Conservation (phyloP, 2,329 filamentous ascomycete species). For the Pleurostoma richardsiae region DNA sequence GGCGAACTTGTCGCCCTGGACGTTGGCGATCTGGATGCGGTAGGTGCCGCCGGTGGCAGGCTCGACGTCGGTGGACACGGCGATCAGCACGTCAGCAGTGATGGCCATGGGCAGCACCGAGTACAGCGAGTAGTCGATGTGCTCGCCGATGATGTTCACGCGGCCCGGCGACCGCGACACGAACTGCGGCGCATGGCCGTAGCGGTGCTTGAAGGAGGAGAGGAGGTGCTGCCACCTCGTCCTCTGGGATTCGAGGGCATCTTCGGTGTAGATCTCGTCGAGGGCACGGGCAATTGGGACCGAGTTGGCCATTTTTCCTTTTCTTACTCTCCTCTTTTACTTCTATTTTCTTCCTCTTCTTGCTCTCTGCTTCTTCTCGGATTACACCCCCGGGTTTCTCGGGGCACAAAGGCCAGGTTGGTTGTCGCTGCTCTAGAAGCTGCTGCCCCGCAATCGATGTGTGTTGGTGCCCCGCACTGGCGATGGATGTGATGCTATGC, state of each 20-base stretch:
- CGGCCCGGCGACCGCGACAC: conserved; percentile 86
- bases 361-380: no score
- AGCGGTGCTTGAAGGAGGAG: conserved; percentile 63
- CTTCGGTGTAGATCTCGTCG: conserved; percentile 75
- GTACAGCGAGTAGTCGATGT: conserved; percentile 98
- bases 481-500: no score
- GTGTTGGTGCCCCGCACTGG: no score
- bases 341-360: no score
- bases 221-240: conserved; percentile 73
- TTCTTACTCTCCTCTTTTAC: no score
- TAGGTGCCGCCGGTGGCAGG: conserved; percentile 47
- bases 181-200: conserved; percentile 69
- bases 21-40: conserved; percentile 74
- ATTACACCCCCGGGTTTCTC: no score
- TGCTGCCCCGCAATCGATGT: no score
- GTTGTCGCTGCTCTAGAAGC: no score
- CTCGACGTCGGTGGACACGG: conserved; percentile 56
- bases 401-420: no score
- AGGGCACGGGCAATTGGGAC: conserved; percentile 75
- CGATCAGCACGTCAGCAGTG: conserved; percentile 83
- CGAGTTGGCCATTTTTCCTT: conserved; percentile 39
- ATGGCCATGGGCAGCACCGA: conserved; percentile 95
- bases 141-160: conserved; percentile 98
- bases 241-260: conserved; percentile 62
- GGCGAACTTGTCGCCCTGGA: conserved; percentile 71